Evolutionary conservation across 176 grass and related monocot species (phyloP).

Genomic region (Carex scoparia): DNA sequence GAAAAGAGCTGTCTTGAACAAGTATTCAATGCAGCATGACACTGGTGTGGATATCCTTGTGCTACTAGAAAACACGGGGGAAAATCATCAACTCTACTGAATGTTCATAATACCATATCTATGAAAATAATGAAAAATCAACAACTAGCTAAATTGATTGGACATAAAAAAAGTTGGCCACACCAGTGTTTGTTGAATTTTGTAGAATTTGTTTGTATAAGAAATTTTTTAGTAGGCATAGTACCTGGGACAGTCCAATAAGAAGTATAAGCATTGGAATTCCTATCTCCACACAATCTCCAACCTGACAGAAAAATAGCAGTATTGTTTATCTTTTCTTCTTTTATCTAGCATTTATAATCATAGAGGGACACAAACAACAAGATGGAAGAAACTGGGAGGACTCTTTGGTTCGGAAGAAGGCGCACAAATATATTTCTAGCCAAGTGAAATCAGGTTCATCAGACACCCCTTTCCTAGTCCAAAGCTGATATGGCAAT

Average conservation of each 20-base stretch:
- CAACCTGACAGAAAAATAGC: constrained; percentile 33
- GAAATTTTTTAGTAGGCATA: neutral
- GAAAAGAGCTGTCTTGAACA: neutral
- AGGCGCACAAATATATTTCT: neutral
- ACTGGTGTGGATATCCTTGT: neutral
- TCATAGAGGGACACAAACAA: neutral
- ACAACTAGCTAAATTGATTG: neutral
- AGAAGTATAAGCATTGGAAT: constrained; percentile 49
- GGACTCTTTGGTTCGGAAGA: neutral
- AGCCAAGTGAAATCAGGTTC: neutral
- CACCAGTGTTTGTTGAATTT: neutral
- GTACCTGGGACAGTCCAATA: constrained; percentile 47
- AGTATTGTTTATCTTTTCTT: neutral
- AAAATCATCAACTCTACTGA: constrained; percentile 1
- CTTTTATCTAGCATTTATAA: neutral
- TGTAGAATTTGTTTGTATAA: neutral
- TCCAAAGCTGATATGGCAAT: neutral
- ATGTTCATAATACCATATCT: neutral
- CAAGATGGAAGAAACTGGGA: neutral
- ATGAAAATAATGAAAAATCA: neutral
- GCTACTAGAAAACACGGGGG: constrained; percentile 10
- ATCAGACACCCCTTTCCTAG: neutral
- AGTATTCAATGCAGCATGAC: constrained; percentile 11
- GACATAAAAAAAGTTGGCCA: neutral
- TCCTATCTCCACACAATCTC: constrained; percentile 50